Evolutionary conservation across 2,329 filamentous ascomycete genomes (phyloP), one percentile per base, ranked within the genome.

Genomic region (Malbranchea cinnamomea): DNA sequence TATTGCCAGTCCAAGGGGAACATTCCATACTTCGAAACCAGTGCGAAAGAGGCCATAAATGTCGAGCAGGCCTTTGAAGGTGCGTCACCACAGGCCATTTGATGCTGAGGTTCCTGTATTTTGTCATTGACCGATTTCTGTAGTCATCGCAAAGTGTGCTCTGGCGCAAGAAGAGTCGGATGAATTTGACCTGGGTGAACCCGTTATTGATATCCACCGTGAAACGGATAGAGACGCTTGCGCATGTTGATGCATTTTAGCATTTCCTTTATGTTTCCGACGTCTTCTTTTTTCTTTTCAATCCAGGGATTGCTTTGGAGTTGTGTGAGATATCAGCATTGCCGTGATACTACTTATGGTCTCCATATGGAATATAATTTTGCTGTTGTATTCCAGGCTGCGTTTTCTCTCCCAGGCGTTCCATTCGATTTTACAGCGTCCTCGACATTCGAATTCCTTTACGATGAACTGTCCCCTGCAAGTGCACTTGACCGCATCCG

Each of bases 11-110:
- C 83, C 34, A 94, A 95, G 61, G 87, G 87, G 27, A 83, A 83
- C 36, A 94, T 98, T 41, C 89, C 89, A 11, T 98, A 98, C 60
- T 98, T 98, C 50, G 89, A 98, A 71, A 98, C 89, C 11, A 94
- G 85, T 59, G 89, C 89, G 37, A 98, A 98, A 65, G 89, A 98
- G 58, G 89, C 87, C 37, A 79, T 94, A 60, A 98, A 98, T 51
- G 89, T 98, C 24, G 89, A 98, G 59, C 84, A 81, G 51, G 77
- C 77, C 26, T 82, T 82, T 44, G 75, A 81, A 56, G 71, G 74
- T 75, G 52, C 36, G 59, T 30, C 14, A 27, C n/a, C 22, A 12
- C 14, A 23, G 13, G 16, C 30, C 11, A 11, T 15, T 4, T 11
- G 4, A 6, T 12, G n/a, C 19, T 14, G 17, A 20, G 4, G 20